These are phyloP conservation scores for Saccharomyces hybrid DNA, from an alignment of 1,139 yeast genomes.

Conservation along the genomic window DNA sequence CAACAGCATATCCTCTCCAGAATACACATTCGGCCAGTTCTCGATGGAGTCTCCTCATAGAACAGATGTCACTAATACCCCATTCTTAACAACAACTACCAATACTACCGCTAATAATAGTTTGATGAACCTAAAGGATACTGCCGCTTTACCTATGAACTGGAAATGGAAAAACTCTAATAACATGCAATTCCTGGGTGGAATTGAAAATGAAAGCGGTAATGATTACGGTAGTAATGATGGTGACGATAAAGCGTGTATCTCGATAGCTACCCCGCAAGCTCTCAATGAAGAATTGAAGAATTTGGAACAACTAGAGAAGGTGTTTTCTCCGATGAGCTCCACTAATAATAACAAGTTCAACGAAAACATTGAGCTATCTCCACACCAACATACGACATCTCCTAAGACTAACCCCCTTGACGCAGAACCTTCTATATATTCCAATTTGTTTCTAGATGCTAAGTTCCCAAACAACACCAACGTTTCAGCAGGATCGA, in stretches of 20 bases:
- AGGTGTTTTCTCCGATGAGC: not conserved
- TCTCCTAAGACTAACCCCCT: not conserved
- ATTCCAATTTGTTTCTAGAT: not conserved
- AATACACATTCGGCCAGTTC: slow-evolving; percentile 4
- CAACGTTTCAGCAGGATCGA: not conserved
- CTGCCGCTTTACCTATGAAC: not conserved
- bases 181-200: not conserved
- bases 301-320: not conserved
- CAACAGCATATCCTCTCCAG: slow-evolving; percentile 7
- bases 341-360: not conserved
- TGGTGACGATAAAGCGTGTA: not conserved
- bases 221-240: not conserved
- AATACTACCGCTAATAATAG: slow-evolving; percentile 11
- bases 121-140: slow-evolving; percentile 7
- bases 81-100: not conserved
- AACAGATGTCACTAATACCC: slow-evolving; percentile 4
- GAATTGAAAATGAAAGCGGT: not conserved
- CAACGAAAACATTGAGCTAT: not conserved
- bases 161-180: not conserved
- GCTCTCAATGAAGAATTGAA: not conserved
- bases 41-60: slow-evolving; percentile 6
- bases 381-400: not conserved
- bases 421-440: not conserved
- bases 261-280: not conserved
- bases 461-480: not conserved